Percentiles rank a stretch among this genome's conserved stretches.
phyloP scores from a whole-genome alignment of 2,329 filamentous ascomycete genomes.

The Trichoderma sp. region DNA sequence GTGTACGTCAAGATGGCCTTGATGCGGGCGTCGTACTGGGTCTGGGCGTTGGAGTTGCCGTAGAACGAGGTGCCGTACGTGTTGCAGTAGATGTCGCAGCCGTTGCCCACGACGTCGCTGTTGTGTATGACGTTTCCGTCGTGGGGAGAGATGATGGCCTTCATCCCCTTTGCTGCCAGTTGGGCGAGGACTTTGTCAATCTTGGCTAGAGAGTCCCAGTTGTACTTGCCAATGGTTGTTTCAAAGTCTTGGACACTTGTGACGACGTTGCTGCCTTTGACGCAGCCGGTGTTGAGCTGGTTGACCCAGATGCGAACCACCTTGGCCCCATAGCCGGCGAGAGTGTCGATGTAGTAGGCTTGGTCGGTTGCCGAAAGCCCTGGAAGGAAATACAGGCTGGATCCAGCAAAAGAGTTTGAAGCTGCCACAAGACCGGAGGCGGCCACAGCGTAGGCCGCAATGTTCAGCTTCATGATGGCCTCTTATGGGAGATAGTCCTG shows the following conservation, averaged over 20 bases:
- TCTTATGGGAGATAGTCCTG: not conserved
- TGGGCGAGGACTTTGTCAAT: slow-evolving; percentile 28
- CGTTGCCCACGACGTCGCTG: not conserved
- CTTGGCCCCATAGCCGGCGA: slow-evolving; percentile 29
- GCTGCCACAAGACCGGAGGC: slow-evolving; percentile 8
- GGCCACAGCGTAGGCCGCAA: slow-evolving; percentile 1
- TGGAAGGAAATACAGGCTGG: slow-evolving; percentile 32
- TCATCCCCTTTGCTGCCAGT: slow-evolving; percentile 26
- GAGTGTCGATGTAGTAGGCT: slow-evolving; percentile 29
- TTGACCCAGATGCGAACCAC: slow-evolving; percentile 32
- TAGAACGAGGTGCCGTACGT: slow-evolving; percentile 37
- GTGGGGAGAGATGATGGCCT: slow-evolving; percentile 31
- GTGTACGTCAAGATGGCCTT: slow-evolving; percentile 39
- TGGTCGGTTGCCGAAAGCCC: slow-evolving; percentile 31
- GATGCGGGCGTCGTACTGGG: slow-evolving; percentile 38
- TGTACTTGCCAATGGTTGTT: slow-evolving; percentile 32
- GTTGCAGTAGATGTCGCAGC: slow-evolving; percentile 28
- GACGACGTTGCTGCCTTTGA: slow-evolving; percentile 31
- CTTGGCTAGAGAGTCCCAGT: slow-evolving; percentile 28
- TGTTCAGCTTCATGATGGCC: slow-evolving; percentile 11
- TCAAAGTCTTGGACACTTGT: slow-evolving; percentile 27
- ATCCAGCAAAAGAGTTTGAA: slow-evolving; percentile 30
- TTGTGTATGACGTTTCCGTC: slow-evolving; percentile 29
- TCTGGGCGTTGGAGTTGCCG: slow-evolving; percentile 36
- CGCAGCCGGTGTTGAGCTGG: slow-evolving; percentile 21